phyloP scores from a whole-genome alignment of 1,284 basidiomycete species.

The Boletus sp. region DNA sequence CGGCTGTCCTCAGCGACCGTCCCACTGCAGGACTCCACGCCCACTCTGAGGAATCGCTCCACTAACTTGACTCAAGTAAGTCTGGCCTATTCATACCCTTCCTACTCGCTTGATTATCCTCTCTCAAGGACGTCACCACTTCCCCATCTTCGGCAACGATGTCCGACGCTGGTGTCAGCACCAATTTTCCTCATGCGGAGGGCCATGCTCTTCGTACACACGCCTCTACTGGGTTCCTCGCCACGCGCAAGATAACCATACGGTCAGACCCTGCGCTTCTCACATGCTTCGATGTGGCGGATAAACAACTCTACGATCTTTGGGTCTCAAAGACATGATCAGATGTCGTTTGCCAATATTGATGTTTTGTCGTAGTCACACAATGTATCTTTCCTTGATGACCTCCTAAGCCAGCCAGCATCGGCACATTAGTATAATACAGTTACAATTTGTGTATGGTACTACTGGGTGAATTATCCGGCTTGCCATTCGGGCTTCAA shows the following conservation, averaged over 20 bases:
- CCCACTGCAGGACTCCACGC: conserved; percentile 16
- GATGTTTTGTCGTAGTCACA: background rate
- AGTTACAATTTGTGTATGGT: too few species aligned
- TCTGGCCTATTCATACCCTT: background rate
- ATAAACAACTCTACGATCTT: conserved; percentile 72
- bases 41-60: conserved; percentile 20
- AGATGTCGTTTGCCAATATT: background rate
- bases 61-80: conserved; percentile 22
- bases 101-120: background rate
- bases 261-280: conserved; percentile 65
- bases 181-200: conserved; percentile 27
- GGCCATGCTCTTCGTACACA: conserved; percentile 29
- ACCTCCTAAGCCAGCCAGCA: background rate
- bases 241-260: conserved; percentile 49
- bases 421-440: too few species aligned
- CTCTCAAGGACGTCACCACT: conserved; percentile 19
- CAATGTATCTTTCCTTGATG: background rate
- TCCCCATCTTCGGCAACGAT: conserved; percentile 41
- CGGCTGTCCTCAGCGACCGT: conserved; percentile 6
- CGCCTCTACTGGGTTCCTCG: conserved; percentile 32
- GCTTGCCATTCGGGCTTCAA: background rate
- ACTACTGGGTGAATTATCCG: too few species aligned
- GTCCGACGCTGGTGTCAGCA: conserved; percentile 34
- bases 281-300: conserved; percentile 71
- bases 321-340: conserved; percentile 59